Evolutionary conservation across 345 rosid species (phyloP).

Genomic region (Erucastrum elatum): DNA sequence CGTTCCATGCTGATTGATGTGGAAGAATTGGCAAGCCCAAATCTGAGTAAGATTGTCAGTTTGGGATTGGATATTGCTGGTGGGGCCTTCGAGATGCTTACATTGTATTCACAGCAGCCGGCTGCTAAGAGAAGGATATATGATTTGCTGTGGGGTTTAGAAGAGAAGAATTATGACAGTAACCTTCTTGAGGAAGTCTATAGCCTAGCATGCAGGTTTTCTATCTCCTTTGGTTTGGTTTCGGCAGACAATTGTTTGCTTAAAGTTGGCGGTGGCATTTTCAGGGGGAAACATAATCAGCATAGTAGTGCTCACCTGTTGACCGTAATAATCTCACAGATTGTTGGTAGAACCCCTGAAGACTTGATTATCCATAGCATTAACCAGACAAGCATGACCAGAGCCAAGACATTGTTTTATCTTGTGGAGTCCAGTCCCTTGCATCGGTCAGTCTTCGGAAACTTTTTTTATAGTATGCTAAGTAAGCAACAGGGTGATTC

Average conservation of each 20-base stretch:
- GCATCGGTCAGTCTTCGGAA: conserved; percentile 70
- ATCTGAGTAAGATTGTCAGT: conserved; percentile 40
- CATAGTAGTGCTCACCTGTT: conserved; percentile 55
- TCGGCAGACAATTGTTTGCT: conserved; percentile 66
- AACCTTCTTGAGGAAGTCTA: conserved; percentile 64
- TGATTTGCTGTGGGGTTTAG: conserved; percentile 58
- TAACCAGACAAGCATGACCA: conserved; percentile 46
- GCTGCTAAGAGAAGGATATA: conserved; percentile 41
- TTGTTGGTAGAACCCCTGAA: conserved; percentile 56
- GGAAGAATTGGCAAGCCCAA: conserved; percentile 33
- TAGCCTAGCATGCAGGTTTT: conserved; percentile 52
- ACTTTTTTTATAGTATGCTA: conserved; percentile 44
- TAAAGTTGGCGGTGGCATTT: conserved; percentile 51
- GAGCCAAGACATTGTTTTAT: conserved; percentile 63
- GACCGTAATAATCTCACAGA: conserved; percentile 52
- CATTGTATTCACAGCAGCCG: conserved; percentile 56
- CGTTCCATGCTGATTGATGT: conserved; percentile 53
- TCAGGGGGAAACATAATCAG: conserved; percentile 42
- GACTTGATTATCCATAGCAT: conserved; percentile 65
- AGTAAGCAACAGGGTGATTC: conserved; percentile 33
- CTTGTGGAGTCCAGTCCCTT: conserved; percentile 72
- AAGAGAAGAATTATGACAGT: conserved; percentile 48
- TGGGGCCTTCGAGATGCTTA: conserved; percentile 64
- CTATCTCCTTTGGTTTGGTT: conserved; percentile 47
- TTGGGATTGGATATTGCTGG: conserved; percentile 65